These are phyloP conservation scores for Geotrichum phurueaensis DNA, from an alignment of 1,139 yeast genomes.

Conservation along the genomic window DNA sequence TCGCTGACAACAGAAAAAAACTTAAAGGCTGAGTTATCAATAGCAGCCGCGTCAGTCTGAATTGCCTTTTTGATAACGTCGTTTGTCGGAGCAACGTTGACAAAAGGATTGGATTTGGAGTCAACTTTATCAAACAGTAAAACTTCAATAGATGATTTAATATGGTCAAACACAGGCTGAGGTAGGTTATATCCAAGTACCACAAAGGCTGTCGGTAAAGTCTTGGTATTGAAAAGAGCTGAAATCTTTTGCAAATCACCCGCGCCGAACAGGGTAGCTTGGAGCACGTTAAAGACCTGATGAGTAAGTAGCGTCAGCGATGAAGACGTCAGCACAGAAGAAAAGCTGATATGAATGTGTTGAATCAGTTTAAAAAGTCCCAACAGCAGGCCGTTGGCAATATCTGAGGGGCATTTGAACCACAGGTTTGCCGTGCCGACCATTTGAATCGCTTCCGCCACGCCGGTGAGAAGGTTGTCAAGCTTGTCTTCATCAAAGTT, in stretches of 20 bases:
- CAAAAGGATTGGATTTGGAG: neutral
- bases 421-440: conserved; percentile 16
- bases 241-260: conserved; percentile 15
- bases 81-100: neutral
- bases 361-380: conserved; percentile 5
- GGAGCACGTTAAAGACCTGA: conserved; percentile 8
- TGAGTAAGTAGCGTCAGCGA: neutral
- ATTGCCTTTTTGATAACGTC: neutral
- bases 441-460: conserved; percentile 10
- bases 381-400: conserved; percentile 4
- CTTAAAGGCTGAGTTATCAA: conserved; percentile 1
- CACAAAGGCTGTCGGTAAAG: conserved; percentile 9
- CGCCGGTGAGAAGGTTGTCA: neutral
- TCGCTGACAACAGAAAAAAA: conserved; percentile 7
- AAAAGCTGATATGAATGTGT: neutral
- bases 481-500: neutral
- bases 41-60: neutral
- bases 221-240: conserved; percentile 12
- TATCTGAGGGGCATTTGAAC: conserved; percentile 15
- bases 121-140: conserved; percentile 1
- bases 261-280: conserved; percentile 12
- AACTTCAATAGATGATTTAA: conserved; percentile 1
- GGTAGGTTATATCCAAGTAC: conserved; percentile 11
- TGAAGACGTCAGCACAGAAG: neutral
- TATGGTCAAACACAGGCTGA: neutral